Evolutionary conservation across 768 basidiomycete genomes (phyloP).

Genomic region (Tricholoma bakamatsutake): DNA sequence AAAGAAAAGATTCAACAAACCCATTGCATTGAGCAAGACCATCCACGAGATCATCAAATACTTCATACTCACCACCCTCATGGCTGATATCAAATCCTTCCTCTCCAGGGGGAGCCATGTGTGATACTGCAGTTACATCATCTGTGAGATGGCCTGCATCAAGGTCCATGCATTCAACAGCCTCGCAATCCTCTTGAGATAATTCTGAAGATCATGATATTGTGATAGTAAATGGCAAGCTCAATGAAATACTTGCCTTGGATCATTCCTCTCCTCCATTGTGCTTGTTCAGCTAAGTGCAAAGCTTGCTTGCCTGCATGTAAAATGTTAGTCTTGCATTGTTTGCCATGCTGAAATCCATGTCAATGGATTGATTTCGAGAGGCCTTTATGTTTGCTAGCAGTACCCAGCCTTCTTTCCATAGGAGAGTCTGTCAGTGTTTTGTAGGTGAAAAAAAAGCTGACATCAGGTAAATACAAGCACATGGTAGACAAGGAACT

Average conservation of each 20-base stretch:
- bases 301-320: slow-evolving; percentile 6
- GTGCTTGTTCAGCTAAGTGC: neutral
- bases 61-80: too few relatives aligned
- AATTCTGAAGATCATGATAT: neutral
- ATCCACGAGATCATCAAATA: too few relatives aligned
- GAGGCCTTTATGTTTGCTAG: neutral
- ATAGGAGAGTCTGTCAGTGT: too few relatives aligned
- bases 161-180: slow-evolving; percentile 7
- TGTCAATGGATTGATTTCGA: neutral
- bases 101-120: slow-evolving; percentile 1
- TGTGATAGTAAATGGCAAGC: neutral
- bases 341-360: neutral
- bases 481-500: too few relatives aligned
- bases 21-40: too few relatives aligned
- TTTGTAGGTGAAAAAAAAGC: too few relatives aligned
- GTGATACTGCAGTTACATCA: slow-evolving; percentile 6
- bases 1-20: too few relatives aligned
- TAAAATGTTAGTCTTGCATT: neutral
- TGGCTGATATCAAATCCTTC: too few relatives aligned
- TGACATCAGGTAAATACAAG: too few relatives aligned
- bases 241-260: neutral
- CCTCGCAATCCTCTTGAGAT: neutral
- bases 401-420: too few relatives aligned
- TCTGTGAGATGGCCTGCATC: slow-evolving; percentile 1
- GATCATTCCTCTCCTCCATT: slow-evolving; percentile 1